Base-by-base conservation (phyloP, 2,329 filamentous ascomycete genomes). In the Xylaria sp. region DNA sequence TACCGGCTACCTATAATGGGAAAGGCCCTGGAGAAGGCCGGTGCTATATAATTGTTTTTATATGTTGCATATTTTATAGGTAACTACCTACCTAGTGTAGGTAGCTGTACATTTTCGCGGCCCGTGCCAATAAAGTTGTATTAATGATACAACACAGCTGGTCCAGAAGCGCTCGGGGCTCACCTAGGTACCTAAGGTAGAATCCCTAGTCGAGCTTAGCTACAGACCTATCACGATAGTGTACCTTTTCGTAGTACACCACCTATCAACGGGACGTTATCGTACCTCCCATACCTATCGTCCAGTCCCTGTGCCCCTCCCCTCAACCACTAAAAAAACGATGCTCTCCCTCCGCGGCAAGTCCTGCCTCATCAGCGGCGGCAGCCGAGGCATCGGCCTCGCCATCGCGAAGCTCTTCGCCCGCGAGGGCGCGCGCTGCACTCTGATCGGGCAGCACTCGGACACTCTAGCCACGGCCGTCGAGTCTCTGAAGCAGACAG, bases 391-490 rank as follows among this genome's bases (percentile, higher is more conserved):
- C 61, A 93, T 94, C 72, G 92, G 92, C 53, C 82, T 85, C 50
- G 87, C 88, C 60, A 91, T 94, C 63, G 91, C 91, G 9, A 78
- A 82, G 45, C 83, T 86, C n/a, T 92, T 94, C 75, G 87, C 91
- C 21, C 75, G 77, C 61, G 84, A 89, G 67, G 91, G 90, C 36
- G 89, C 86, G 47, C 79, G 80, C 30, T 85, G 87, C 70, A 85
- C 89, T 17, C 83, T 93, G 9, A 83, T 92, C 21, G 89, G 89
- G 53, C 86, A 90, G 69, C 84, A 85, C 56, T 77, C 80, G 47
- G 72, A 81, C 19, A 80, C 82, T n/a, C 82, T 89, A 27, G 79
- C 36, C 65, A 69, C n/a, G 27, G 82, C 85, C 11, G 75, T 80
- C 24, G 73, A 80, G 17, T 79, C 76, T 32, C 77, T 79, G 21